Percentiles rank a stretch among this genome's conserved stretches.
Conservation (phyloP, 495 filamentous ascomycete genomes). For the Sporormia fimetaria region DNA sequence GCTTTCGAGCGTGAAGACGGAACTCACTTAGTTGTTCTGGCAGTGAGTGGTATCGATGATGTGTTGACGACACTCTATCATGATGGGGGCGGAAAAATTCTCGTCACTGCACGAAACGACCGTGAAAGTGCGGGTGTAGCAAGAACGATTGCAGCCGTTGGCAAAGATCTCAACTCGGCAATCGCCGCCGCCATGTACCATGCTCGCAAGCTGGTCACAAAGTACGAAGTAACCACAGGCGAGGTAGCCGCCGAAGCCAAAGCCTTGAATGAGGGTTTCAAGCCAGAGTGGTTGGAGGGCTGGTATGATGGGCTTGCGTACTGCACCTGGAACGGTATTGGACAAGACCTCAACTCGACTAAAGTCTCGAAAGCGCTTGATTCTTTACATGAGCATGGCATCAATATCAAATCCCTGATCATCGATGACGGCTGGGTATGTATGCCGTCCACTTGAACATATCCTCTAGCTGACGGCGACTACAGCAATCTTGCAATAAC, state of each 20-base stretch:
- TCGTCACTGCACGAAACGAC: slow-evolving; percentile 65
- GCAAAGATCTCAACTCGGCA: slow-evolving; percentile 62
- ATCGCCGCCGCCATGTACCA: slow-evolving; percentile 76
- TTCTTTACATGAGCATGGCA: slow-evolving; percentile 54
- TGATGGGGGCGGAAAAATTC: slow-evolving; percentile 51
- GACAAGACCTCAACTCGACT: slow-evolving; percentile 66
- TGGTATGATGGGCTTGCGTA: slow-evolving; percentile 81
- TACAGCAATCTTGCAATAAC: slow-evolving; percentile 68
- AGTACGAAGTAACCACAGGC: slow-evolving; percentile 20
- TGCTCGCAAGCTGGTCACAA: slow-evolving; percentile 56
- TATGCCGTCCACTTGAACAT: background rate
- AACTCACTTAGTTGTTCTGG: slow-evolving; percentile 67
- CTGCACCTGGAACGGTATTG: slow-evolving; percentile 90
- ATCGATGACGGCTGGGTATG: slow-evolving; percentile 5
- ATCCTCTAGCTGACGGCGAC: slow-evolving; percentile 66
- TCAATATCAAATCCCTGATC: slow-evolving; percentile 42
- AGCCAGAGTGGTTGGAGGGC: slow-evolving; percentile 65
- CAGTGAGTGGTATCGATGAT: slow-evolving; percentile 64
- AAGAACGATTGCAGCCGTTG: slow-evolving; percentile 59
- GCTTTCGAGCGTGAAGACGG: slow-evolving; percentile 71
- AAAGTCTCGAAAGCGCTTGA: slow-evolving; percentile 68
- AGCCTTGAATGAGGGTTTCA: slow-evolving; percentile 39
- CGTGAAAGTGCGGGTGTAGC: slow-evolving; percentile 41
- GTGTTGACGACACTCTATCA: slow-evolving; percentile 60
- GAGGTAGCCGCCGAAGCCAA: slow-evolving; percentile 31